A percentile compares a stretch with the other conserved stretches of the same genome.
Evolutionary conservation across 2,329 filamentous ascomycete genomes (phyloP).

Genomic region (Domatiomyces catenatus): DNA sequence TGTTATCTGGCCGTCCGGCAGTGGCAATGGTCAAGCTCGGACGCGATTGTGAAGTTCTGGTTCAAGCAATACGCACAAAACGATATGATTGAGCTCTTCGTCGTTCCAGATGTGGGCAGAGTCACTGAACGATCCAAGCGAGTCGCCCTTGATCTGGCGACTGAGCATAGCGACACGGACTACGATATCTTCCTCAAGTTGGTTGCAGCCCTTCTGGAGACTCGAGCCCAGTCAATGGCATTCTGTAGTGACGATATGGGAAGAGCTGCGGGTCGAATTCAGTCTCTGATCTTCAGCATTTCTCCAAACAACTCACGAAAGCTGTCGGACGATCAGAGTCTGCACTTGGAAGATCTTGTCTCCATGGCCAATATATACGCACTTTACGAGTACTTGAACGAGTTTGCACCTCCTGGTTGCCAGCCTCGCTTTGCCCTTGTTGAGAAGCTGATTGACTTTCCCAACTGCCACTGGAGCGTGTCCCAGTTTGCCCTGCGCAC

Average conservation of each 20-base stretch:
- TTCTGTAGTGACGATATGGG: neutral
- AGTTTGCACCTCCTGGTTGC: constrained; percentile 8
- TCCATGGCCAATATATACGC: constrained; percentile 10
- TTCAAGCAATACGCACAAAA: constrained; percentile 12
- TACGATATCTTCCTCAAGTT: constrained; percentile 13
- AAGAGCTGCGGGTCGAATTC: constrained; percentile 6
- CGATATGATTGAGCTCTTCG: constrained; percentile 13
- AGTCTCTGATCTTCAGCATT: constrained; percentile 11
- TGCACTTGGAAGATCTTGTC: constrained; percentile 5
- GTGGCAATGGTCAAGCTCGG: neutral
- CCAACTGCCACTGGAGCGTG: constrained; percentile 7
- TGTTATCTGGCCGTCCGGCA: neutral
- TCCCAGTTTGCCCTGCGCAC: constrained; percentile 7
- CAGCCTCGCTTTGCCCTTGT: constrained; percentile 8
- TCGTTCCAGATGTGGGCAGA: neutral
- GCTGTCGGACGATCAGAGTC: constrained; percentile 5
- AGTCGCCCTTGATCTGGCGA: constrained; percentile 1
- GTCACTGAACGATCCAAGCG: neutral
- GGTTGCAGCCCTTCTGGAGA: constrained; percentile 7
- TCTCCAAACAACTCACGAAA: constrained; percentile 9
- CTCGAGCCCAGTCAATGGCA: neutral
- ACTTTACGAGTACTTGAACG: constrained; percentile 9
- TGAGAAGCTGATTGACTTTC: constrained; percentile 8
- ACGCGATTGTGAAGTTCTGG: constrained; percentile 9
- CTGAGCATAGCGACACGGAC: constrained; percentile 8